Evolutionary conservation across 495 filamentous ascomycete genomes (phyloP), one percentile per base, ranked within the genome.

Genomic region (Rhypophila decipiens): DNA sequence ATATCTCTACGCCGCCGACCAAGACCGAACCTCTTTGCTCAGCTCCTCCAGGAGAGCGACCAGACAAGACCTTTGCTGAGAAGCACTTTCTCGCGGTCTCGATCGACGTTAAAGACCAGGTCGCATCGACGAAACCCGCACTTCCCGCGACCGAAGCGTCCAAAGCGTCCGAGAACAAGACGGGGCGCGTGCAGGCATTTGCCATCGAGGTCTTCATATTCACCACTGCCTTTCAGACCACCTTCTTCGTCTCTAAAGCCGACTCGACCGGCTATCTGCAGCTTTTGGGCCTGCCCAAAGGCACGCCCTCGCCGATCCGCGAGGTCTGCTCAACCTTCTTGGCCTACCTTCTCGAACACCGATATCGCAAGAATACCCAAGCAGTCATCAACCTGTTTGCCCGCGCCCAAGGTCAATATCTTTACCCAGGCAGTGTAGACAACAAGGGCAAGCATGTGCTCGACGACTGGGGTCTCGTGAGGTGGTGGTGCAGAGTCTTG

Each of bases 191-290:
- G 4, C 43, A 74, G 0, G 63, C 82, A 24, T 64, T 82, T 4
- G 72, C 73, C 46, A 44, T 84, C 9, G 74, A 83, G 49, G 61
- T 86, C 18, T 69, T 84, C 46, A 77, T 94, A 41, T 82, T 83
- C 53, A 82, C 86, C 18, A 94, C 87, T 24, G 79, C 79, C 50
- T 78, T 80, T 65, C 77, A 86, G 24, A 94, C 85, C 4, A 95
- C 84, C 29, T 77, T 97, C 27, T 99, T 97, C 66, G 83, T 99
- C 31, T 90, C 88, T 46, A 99, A 99, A 68, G 93, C 93, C 40
- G 93, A 99, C 66, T 96, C 91, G 13, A 96, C 90, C 2, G 93
- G 93, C 39, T 91, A 87, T 55, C 67, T 96, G 21, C 73, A 85
- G 58, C 69, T 84, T 0, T 74, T 89, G 31, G 66, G 76, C 23